A percentile compares a stretch with the other conserved stretches of the same genome.
phyloP scores from a whole-genome alignment of 2,329 filamentous ascomycete genomes.

The Tolypocladium album region DNA sequence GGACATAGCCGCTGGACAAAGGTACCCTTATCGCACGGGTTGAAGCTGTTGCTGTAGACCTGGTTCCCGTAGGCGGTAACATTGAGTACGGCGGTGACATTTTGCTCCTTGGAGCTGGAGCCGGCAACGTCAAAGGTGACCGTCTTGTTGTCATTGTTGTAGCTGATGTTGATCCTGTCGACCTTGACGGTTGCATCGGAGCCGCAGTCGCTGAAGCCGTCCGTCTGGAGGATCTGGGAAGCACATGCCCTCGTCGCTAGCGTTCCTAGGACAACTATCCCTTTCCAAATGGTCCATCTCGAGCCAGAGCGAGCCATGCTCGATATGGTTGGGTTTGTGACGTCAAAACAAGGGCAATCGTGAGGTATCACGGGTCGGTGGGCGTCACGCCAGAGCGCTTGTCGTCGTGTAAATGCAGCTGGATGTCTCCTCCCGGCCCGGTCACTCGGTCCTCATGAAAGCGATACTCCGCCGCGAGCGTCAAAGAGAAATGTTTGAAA shows the following conservation, averaged over 20 bases:
- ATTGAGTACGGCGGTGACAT: slow-evolving; percentile 65
- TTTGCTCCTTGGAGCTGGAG: slow-evolving; percentile 60
- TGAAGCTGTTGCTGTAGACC: slow-evolving; percentile 70
- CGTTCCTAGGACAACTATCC: slow-evolving; percentile 21
- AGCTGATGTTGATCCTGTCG: slow-evolving; percentile 64
- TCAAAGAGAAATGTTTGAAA: not conserved
- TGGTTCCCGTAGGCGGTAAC: slow-evolving; percentile 77
- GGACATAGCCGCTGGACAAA: slow-evolving; percentile 72
- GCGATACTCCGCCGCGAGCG: not conserved
- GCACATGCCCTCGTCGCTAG: slow-evolving; percentile 43
- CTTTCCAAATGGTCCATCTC: slow-evolving; percentile 19
- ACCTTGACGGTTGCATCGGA: slow-evolving; percentile 49
- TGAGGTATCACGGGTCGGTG: not conserved
- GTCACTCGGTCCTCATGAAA: not conserved
- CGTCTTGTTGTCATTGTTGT: slow-evolving; percentile 62
- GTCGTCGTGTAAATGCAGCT: not conserved
- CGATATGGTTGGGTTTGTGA: not conserved
- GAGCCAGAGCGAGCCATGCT: slow-evolving; percentile 21
- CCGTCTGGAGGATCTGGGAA: slow-evolving; percentile 65
- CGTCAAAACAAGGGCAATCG: not conserved
- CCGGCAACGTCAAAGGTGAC: slow-evolving; percentile 78
- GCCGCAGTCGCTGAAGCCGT: slow-evolving; percentile 66
- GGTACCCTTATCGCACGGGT: slow-evolving; percentile 64
- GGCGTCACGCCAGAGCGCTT: not conserved
- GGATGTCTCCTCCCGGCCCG: not conserved